A percentile compares a stretch with the other conserved stretches of the same genome.
Conservation (phyloP, 148 eudicot genomes). For the Polygonum maritimum region DNA sequence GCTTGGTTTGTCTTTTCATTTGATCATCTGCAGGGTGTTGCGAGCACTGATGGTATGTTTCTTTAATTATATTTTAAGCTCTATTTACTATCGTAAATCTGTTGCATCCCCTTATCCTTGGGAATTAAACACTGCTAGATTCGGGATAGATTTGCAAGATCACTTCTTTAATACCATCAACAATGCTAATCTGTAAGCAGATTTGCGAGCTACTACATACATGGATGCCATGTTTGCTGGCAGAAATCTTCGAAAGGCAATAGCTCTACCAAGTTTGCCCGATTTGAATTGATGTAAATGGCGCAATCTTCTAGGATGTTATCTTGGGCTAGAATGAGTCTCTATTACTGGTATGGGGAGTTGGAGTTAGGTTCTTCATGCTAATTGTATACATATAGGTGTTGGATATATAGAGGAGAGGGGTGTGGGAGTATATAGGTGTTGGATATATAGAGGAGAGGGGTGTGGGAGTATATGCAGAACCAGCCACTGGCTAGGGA, state of each 20-base stretch:
- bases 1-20: neutral
- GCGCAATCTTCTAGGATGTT: neutral
- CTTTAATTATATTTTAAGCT: neutral
- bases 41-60: conserved; percentile 74
- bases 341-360: neutral
- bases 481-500: neutral
- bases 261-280: neutral
- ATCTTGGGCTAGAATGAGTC: neutral
- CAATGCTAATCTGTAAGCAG: neutral
- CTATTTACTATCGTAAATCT: neutral
- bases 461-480: neutral
- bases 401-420: neutral
- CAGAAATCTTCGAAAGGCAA: neutral
- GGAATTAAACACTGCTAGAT: neutral
- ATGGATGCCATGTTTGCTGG: neutral
- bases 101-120: neutral
- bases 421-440: neutral
- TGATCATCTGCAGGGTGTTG: conserved; percentile 70
- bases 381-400: neutral
- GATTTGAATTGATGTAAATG: neutral
- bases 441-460: neutral
- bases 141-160: neutral
- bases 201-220: neutral
- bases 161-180: neutral
- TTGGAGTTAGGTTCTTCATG: neutral